Conservation (phyloP, 495 filamentous ascomycete species). For the Penicillium salamii region DNA sequence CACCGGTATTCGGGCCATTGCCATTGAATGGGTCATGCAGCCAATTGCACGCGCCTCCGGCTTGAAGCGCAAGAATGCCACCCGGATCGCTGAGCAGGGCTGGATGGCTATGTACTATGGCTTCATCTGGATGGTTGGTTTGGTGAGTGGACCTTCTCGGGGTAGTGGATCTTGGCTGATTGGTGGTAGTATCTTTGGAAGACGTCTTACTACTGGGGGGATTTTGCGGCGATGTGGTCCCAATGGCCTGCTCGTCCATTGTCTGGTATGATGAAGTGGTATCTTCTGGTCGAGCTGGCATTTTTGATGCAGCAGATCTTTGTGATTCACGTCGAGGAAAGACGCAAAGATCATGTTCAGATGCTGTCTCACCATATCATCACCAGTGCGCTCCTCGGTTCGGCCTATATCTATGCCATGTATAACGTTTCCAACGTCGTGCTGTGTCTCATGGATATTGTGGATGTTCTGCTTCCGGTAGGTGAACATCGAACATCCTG, state of each 20-base stretch:
- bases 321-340: conserved; percentile 90
- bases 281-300: conserved; percentile 84
- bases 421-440: conserved; percentile 87
- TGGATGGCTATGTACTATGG: conserved; percentile 82
- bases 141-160: conserved; percentile 57
- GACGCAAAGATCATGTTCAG: conserved; percentile 90
- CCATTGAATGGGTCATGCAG: conserved; percentile 81
- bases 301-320: conserved; percentile 95
- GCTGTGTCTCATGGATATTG: conserved; percentile 88
- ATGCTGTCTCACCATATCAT: conserved; percentile 96
- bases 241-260: conserved; percentile 77
- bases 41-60: conserved; percentile 70
- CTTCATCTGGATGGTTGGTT: conserved; percentile 75
- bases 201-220: conserved; percentile 73
- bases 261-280: conserved; percentile 74
- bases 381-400: conserved; percentile 74
- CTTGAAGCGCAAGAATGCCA: conserved; percentile 66
- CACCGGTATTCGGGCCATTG: conserved; percentile 77
- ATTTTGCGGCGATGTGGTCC: conserved; percentile 76
- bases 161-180: background rate
- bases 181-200: conserved; percentile 70
- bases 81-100: conserved; percentile 88
- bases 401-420: conserved; percentile 78
- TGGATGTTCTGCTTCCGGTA: conserved; percentile 75
- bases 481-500: background rate